These are phyloP conservation scores for Pestalotiopsis fici DNA, from an alignment of 2,329 filamentous ascomycete genomes.

Conservation along the genomic window DNA sequence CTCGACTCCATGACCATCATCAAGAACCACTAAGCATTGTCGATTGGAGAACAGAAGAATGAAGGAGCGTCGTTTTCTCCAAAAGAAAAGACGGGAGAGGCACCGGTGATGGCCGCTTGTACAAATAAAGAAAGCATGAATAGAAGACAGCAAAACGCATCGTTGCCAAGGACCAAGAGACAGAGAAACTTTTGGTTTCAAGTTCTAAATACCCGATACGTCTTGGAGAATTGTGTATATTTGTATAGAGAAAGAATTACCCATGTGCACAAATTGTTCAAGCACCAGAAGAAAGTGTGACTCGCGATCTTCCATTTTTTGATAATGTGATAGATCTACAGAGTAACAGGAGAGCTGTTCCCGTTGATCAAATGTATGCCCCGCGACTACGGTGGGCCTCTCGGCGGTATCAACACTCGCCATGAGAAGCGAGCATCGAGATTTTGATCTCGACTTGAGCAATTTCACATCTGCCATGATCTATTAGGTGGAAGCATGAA, in stretches of 20 bases:
- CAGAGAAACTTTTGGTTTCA: neutral
- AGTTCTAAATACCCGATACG: neutral
- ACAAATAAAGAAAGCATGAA: conserved; percentile 20
- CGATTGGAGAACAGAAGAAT: neutral
- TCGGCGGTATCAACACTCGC: too few relatives aligned
- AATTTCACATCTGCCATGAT: too few relatives aligned
- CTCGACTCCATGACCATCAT: conserved; percentile 31
- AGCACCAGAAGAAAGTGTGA: too few relatives aligned
- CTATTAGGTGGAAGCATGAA: neutral
- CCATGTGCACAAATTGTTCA: neutral
- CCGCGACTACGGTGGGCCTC: too few relatives aligned
- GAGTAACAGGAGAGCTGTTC: too few relatives aligned
- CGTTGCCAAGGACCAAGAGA: conserved; percentile 8
- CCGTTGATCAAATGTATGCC: too few relatives aligned
- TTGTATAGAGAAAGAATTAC: conserved; percentile 1
- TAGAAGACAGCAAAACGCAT: conserved; percentile 21
- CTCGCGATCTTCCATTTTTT: too few relatives aligned
- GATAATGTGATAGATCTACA: too few relatives aligned
- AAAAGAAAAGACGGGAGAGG: neutral
- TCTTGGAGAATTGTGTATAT: neutral
- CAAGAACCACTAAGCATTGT: conserved; percentile 23
- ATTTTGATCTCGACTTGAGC: too few relatives aligned
- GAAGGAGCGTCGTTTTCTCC: conserved; percentile 8
- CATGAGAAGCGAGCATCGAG: too few relatives aligned
- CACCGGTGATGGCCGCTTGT: conserved; percentile 16